A percentile compares a stretch with the other conserved stretches of the same genome.
Conservation (phyloP, 2,329 filamentous ascomycete genomes). For the Endothia cerciana region DNA sequence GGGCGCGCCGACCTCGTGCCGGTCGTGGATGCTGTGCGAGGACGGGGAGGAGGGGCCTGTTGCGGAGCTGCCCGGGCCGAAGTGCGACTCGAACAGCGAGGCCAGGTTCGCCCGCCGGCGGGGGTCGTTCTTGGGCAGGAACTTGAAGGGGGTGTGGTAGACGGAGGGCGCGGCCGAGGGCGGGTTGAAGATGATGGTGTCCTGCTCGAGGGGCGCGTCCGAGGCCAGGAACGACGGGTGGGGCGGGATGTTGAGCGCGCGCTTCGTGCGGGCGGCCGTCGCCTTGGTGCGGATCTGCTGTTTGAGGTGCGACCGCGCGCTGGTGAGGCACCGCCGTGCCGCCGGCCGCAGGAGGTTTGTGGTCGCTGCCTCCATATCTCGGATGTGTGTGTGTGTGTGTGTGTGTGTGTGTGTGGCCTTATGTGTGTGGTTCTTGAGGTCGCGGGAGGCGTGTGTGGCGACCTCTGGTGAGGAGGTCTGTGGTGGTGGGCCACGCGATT, state of each 20-base stretch:
- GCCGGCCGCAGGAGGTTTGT: slow-evolving; percentile 23
- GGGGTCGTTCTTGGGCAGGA: slow-evolving; percentile 62
- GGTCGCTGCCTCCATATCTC: slow-evolving; percentile 25
- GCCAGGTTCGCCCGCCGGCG: slow-evolving; percentile 54
- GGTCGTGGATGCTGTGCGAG: neutral
- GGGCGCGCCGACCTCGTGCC: slow-evolving; percentile 29
- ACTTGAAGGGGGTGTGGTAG: slow-evolving; percentile 68
- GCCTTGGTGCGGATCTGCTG: slow-evolving; percentile 48
- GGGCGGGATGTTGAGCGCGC: slow-evolving; percentile 61
- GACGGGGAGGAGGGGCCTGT: neutral
- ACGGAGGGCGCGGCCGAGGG: slow-evolving; percentile 54
- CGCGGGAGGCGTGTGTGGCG: too few species aligned
- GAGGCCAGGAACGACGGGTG: slow-evolving; percentile 60
- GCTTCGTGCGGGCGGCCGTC: slow-evolving; percentile 58
- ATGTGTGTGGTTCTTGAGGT: too few species aligned
- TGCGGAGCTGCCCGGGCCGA: slow-evolving; percentile 1
- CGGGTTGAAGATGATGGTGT: slow-evolving; percentile 54
- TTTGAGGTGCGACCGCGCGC: slow-evolving; percentile 22
- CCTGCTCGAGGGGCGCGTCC: slow-evolving; percentile 39
- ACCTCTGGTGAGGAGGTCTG: slow-evolving; percentile 6
- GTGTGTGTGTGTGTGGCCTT: neutral
- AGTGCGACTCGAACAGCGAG: slow-evolving; percentile 43
- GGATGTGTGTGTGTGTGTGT: neutral
- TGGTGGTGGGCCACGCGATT: slow-evolving; percentile 16
- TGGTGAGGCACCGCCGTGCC: slow-evolving; percentile 23